These are phyloP conservation scores for Biscogniauxia mediterranea DNA, from an alignment of 2,329 filamentous ascomycete genomes.

Conservation along the genomic window DNA sequence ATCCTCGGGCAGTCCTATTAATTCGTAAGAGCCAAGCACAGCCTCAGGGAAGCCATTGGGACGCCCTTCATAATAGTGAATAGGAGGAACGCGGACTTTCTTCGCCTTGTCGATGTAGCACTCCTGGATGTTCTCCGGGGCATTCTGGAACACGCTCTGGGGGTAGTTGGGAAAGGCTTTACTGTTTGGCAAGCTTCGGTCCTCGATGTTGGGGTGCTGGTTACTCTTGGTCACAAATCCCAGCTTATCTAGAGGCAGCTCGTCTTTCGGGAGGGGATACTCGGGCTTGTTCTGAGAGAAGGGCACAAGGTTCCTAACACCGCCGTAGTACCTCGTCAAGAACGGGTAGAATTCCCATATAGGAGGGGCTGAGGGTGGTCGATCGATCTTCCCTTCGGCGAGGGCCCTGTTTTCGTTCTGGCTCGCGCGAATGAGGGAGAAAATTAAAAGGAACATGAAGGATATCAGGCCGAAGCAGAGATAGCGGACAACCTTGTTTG, in stretches of 20 bases:
- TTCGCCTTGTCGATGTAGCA: constrained; percentile 75
- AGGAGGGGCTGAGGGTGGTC: constrained; percentile 58
- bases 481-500: constrained; percentile 72
- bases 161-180: constrained; percentile 50
- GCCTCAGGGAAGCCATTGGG: constrained; percentile 82
- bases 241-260: constrained; percentile 45
- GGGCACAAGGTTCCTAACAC: constrained; percentile 69
- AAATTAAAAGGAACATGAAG: constrained; percentile 72
- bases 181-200: constrained; percentile 43
- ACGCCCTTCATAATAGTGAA: constrained; percentile 75
- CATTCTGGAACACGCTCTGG: constrained; percentile 35
- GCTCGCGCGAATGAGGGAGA: constrained; percentile 72
- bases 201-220: constrained; percentile 27
- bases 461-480: constrained; percentile 71
- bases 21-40: constrained; percentile 80
- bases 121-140: constrained; percentile 58
- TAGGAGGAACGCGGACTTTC: constrained; percentile 63
- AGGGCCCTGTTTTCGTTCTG: constrained; percentile 65
- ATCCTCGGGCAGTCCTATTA: constrained; percentile 75
- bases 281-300: constrained; percentile 70
- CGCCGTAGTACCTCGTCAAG: constrained; percentile 85
- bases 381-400: constrained; percentile 48
- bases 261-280: constrained; percentile 69
- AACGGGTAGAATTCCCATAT: constrained; percentile 85
- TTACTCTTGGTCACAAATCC: constrained; percentile 35